Conservation (phyloP, 2,329 filamentous ascomycete species). For the Sclerotinia spermophila region DNA sequence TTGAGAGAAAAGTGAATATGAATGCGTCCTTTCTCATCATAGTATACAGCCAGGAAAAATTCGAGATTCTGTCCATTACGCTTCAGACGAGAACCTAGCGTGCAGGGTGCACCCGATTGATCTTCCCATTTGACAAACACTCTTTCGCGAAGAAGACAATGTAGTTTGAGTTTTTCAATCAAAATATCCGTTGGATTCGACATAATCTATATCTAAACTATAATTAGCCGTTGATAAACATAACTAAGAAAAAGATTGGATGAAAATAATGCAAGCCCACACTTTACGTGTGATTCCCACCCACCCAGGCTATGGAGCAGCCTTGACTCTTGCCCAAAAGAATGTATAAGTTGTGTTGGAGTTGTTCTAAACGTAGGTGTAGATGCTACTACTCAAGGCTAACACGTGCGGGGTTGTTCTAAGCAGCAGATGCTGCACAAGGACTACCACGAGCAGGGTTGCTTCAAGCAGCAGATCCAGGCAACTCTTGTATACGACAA, state of each 20-base stretch:
- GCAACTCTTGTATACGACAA: no score
- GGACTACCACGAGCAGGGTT: no score
- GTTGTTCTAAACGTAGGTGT: no score
- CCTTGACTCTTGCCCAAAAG: conserved; percentile 1
- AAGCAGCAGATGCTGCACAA: not conserved
- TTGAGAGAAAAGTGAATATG: no score
- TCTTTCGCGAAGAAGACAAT: not conserved
- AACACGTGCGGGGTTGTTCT: no score
- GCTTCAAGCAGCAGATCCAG: no score
- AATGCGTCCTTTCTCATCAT: not conserved
- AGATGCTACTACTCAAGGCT: no score
- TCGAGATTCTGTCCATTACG: not conserved
- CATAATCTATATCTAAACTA: not conserved
- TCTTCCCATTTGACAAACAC: conserved; percentile 6
- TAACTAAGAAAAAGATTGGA: no score
- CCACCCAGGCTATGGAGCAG: conserved; percentile 11
- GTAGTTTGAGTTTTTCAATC: not conserved
- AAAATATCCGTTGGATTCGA: not conserved
- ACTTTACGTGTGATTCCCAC: conserved; percentile 7
- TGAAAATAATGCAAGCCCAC: not conserved
- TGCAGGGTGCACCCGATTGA: not conserved
- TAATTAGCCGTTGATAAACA: not conserved
- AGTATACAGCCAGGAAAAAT: not conserved
- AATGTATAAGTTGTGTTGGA: not conserved
- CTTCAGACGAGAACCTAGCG: not conserved